Base-by-base conservation (phyloP, 1,139 yeast genomes). In the Pichia sp. region DNA sequence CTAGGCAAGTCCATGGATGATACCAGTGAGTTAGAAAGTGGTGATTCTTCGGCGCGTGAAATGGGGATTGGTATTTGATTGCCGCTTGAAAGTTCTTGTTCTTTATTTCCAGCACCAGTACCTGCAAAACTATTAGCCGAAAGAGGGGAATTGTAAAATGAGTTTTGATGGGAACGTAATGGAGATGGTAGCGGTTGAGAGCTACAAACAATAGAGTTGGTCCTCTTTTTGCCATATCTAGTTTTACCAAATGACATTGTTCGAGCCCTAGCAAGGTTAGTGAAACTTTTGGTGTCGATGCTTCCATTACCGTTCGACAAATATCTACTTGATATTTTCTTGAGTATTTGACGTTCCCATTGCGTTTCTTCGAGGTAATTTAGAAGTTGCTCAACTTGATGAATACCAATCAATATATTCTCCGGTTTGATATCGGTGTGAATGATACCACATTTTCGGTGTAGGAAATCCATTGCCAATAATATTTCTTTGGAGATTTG, bases 381-480 rank as follows among this genome's bases (percentile, higher is more conserved):
- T 21, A 84, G 77, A 46, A 83, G 72, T 41, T 69, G 72, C 50
- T 81, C 87, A 23, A 81, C 88, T 49, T 84, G 86, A 27, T 79
- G 81, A 41, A 85, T 79, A 51, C 82, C 87, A 33, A 85, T 70
- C 45, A 86, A 62, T n/a, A 86, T 81, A 55, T 86, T 86, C 56
- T 86, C 96, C 0, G 96, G 96, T 58, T 86, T 86, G 44, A 86
- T 65, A 53, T 86, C 96, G 0, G 96, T 86, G 59, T 86, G 96
- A 41, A 86, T 82, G 24, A 86, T 79, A n/a, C 94, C 95, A 59
- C 94, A 83, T 48, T 73, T 79, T 30, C 91, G 63, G 55, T 86
- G 96, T 45, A 86, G 62, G 54, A 81, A 85, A 58, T 86, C 94
- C 44, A 84, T 63, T 0, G 91, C 86, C 16, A 80, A 65, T 35